Percentiles rank a stretch among this genome's conserved stretches.
Conservation (phyloP, 1,284 basidiomycete genomes). For the Moesziomyces antarcticus region DNA sequence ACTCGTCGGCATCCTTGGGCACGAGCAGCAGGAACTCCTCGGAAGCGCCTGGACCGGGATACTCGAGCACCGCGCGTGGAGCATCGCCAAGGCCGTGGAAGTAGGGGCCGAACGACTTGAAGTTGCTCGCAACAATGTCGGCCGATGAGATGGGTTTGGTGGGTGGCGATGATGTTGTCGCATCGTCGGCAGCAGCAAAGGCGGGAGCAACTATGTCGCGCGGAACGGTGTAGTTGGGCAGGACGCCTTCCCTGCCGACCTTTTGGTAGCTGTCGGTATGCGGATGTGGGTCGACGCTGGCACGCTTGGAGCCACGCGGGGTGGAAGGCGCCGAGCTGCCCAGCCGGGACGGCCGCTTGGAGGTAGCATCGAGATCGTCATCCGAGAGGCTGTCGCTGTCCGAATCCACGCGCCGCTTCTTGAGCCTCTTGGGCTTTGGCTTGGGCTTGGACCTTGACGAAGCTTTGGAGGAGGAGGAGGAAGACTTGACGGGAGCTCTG, state of each 20-base stretch:
- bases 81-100: constrained; percentile 47
- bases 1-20: constrained; percentile 62
- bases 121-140: constrained; percentile 38
- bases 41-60: constrained; percentile 49
- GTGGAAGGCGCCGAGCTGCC: constrained; percentile 28
- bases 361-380: constrained; percentile 8
- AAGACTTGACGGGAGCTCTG: constrained; percentile 23
- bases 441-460: constrained; percentile 15
- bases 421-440: constrained; percentile 9
- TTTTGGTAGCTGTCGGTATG: constrained; percentile 39
- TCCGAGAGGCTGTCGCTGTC: constrained; percentile 16
- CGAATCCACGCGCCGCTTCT: constrained; percentile 19
- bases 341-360: constrained; percentile 7
- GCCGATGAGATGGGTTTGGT: constrained; percentile 26
- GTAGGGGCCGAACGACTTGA: constrained; percentile 52
- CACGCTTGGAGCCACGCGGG: constrained; percentile 34
- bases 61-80: constrained; percentile 49
- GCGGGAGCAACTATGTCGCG: constrained; percentile 35
- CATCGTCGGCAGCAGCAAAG: constrained; percentile 2
- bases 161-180: not conserved
- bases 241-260: constrained; percentile 42
- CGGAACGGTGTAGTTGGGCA: constrained; percentile 41
- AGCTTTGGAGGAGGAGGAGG: constrained; percentile 13
- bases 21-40: constrained; percentile 60
- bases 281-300: constrained; percentile 42